A percentile compares a stretch with the other conserved stretches of the same genome.
These are phyloP conservation scores for Moesziomyces sp. DNA, from an alignment of 1,284 basidiomycete species.

Conservation along the genomic window DNA sequence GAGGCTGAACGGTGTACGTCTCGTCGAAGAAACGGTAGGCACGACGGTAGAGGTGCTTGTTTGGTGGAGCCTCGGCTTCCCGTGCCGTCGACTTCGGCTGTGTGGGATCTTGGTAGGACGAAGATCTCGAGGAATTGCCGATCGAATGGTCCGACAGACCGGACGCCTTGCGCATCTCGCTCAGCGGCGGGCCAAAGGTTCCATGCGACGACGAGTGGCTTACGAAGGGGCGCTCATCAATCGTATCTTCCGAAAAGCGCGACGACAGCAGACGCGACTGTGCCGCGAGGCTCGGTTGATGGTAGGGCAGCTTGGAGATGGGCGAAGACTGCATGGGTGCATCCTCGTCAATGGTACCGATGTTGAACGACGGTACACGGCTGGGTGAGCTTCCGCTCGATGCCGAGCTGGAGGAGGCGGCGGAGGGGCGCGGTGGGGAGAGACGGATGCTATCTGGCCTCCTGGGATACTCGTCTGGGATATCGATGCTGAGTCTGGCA, in stretches of 20 bases:
- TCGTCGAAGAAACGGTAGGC: conserved; percentile 47
- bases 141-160: conserved; percentile 5
- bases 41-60: conserved; percentile 37
- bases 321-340: conserved; percentile 17
- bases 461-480: conserved; percentile 36
- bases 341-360: conserved; percentile 40
- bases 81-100: neutral
- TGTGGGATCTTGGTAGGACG: conserved; percentile 11
- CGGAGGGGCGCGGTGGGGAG: conserved; percentile 19
- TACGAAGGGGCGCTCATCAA: conserved; percentile 24
- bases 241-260: conserved; percentile 41
- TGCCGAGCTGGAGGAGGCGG: conserved; percentile 8
- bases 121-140: conserved; percentile 15
- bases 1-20: conserved; percentile 35
- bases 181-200: conserved; percentile 23
- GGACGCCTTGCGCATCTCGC: conserved; percentile 17
- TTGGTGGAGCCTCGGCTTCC: conserved; percentile 1
- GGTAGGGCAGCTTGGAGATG: conserved; percentile 21
- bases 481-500: conserved; percentile 38
- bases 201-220: conserved; percentile 22
- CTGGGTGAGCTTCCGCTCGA: conserved; percentile 25
- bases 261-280: conserved; percentile 22
- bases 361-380: conserved; percentile 31
- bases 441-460: conserved; percentile 34
- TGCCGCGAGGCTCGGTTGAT: conserved; percentile 12